Evolutionary conservation across 306 rosid species (phyloP).

Genomic region (Citrullus colocynthis): DNA sequence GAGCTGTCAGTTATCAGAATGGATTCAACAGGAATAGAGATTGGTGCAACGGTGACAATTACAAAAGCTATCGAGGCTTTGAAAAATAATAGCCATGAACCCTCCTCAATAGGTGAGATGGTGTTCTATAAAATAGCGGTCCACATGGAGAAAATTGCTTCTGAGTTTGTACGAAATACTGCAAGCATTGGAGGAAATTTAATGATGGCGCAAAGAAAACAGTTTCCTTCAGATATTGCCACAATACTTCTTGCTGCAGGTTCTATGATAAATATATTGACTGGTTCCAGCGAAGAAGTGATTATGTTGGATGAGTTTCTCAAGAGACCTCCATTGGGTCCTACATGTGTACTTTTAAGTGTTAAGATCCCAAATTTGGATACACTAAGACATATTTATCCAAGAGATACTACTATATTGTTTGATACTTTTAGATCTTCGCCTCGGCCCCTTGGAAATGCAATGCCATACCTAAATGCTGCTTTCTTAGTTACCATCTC

Average conservation of each 20-base stretch:
- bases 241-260: constrained; percentile 68
- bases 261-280: constrained; percentile 49
- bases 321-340: constrained; percentile 43
- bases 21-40: constrained; percentile 48
- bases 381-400: constrained; percentile 15
- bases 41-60: constrained; percentile 66
- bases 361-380: constrained; percentile 50
- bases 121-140: constrained; percentile 39
- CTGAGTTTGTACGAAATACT: constrained; percentile 51
- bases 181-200: constrained; percentile 85
- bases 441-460: constrained; percentile 78
- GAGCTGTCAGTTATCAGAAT: constrained; percentile 38
- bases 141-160: constrained; percentile 71
- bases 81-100: constrained; percentile 14
- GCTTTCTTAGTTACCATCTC: constrained; percentile 65
- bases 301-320: constrained; percentile 58
- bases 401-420: constrained; percentile 20
- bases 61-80: constrained; percentile 51
- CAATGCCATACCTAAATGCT: constrained; percentile 61
- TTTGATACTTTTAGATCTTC: constrained; percentile 81
- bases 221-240: constrained; percentile 87
- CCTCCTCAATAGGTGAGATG: constrained; percentile 19
- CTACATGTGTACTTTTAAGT: constrained; percentile 41
- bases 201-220: constrained; percentile 69
- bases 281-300: constrained; percentile 30